Evolutionary conservation across 352 stramenopile genomes (phyloP), one percentile per base, ranked within the genome.

Genomic region (Phytophthora europaea): DNA sequence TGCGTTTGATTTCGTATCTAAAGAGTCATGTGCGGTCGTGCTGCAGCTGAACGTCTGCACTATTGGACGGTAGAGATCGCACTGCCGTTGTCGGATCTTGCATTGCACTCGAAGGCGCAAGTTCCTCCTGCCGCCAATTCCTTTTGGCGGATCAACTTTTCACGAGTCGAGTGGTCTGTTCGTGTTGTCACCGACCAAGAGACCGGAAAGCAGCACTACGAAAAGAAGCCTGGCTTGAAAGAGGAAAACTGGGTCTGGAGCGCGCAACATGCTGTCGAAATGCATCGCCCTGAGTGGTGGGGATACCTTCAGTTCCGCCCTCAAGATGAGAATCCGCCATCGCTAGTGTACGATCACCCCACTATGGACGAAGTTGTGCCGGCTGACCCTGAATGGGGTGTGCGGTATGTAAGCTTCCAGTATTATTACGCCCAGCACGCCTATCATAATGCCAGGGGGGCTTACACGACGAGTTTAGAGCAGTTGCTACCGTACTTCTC

Each of bases 181-280:
- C 72, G 67, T 26, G 61, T 86, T 10, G 57, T 70, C 10, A 54
- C 48, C 23, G 61, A 67, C 50, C 33, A 7, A 7, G 1, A 67
- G 12, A 78, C 59, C 22, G 70, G 67, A 0, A 65, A 73, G 10
- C 61, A 78, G 40, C 53, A 50, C 4, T 94, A 87, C 65, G 78
- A 89, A 59, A 96, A 94, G 65, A 74, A 85, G 48, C 40, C 67
- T 12, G 72, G 68, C 4, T 47, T 82, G 3, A 53, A 45, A 1
- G 89, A 94, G 53, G 80, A 91, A 22, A 98, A 98, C 75, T 98
- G 93, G 93, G 92, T 94, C 12, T 98, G 93, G 93, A 92, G 87
- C 75, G 69, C 88, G 13, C 93, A 98, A 79, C 82, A 90, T 40
- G 81, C 80, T 3, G 81, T 98, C 22, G 71, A 89, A 38, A 98